Percentiles rank a stretch among this genome's conserved stretches.
phyloP scores from a whole-genome alignment of 1,139 yeast species.

The Suhomyces anneliseae region DNA sequence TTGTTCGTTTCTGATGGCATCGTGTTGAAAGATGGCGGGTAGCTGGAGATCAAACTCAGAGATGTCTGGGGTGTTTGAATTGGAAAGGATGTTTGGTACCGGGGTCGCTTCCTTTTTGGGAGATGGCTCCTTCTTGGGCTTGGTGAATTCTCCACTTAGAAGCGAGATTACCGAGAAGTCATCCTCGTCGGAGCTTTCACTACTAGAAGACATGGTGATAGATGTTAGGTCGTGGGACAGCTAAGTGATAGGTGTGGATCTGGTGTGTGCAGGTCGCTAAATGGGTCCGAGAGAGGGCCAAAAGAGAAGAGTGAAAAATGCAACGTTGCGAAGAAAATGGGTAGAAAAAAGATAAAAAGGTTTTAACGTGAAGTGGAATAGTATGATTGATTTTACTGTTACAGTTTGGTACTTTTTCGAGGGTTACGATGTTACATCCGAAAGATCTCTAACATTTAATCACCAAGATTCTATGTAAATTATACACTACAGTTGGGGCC shows the following conservation, averaged over 20 bases:
- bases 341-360: too few species aligned
- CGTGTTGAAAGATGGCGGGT: constrained; percentile 28
- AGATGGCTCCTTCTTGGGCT: neutral
- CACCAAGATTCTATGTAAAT: too few species aligned
- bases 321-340: too few species aligned
- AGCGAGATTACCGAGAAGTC: constrained; percentile 9
- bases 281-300: neutral
- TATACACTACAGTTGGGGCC: too few species aligned
- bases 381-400: too few species aligned
- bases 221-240: constrained; percentile 3
- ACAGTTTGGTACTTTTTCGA: too few species aligned
- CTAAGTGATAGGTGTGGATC: neutral
- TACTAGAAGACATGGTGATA: constrained; percentile 1
- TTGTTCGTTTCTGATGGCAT: constrained; percentile 26
- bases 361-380: too few species aligned
- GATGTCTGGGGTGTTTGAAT: neutral
- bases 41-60: constrained; percentile 23
- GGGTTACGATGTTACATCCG: too few species aligned
- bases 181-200: constrained; percentile 10
- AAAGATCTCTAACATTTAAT: too few species aligned
- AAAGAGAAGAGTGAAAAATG: too few species aligned
- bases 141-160: neutral
- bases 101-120: neutral
- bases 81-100: neutral
- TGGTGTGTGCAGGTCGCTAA: neutral